These are phyloP conservation scores for Fusarium clavum DNA, from an alignment of 2,329 filamentous ascomycete species.

Conservation along the genomic window DNA sequence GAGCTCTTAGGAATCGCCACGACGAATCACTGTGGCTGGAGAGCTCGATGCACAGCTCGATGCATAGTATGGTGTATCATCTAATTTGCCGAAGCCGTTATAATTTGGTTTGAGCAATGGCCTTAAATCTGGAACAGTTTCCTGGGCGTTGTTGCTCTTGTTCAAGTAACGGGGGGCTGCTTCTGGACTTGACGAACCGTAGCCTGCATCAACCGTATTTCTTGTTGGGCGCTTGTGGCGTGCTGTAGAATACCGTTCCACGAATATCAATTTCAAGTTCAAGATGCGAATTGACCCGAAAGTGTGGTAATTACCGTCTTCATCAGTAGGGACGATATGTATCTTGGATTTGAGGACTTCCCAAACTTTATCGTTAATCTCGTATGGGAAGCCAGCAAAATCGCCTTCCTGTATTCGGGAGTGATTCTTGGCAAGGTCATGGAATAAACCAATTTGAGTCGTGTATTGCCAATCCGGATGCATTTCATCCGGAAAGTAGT, in stretches of 20 bases:
- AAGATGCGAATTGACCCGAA: background rate
- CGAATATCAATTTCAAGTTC: background rate
- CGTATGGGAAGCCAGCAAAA: background rate
- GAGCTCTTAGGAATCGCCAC: background rate
- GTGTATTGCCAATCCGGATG: background rate
- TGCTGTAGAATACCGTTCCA: background rate
- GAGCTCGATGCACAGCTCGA: background rate
- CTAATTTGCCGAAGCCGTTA: background rate
- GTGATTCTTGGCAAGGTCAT: background rate
- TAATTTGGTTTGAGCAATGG: background rate
- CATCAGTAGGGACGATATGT: background rate
- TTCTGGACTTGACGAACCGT: background rate
- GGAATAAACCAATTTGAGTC: background rate
- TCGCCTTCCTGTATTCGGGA: background rate
- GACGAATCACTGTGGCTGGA: background rate
- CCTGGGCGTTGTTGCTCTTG: background rate
- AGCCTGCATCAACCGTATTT: background rate
- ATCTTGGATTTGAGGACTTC: background rate
- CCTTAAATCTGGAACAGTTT: background rate
- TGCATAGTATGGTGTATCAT: background rate
- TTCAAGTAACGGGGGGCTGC: background rate
- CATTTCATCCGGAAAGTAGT: background rate
- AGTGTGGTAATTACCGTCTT: background rate
- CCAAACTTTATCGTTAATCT: background rate
- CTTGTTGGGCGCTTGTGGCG: background rate